Percentiles rank a stretch among this genome's conserved stretches.
phyloP scores from a whole-genome alignment of 129 eudicot species.

The Oenanthe sinensis region DNA sequence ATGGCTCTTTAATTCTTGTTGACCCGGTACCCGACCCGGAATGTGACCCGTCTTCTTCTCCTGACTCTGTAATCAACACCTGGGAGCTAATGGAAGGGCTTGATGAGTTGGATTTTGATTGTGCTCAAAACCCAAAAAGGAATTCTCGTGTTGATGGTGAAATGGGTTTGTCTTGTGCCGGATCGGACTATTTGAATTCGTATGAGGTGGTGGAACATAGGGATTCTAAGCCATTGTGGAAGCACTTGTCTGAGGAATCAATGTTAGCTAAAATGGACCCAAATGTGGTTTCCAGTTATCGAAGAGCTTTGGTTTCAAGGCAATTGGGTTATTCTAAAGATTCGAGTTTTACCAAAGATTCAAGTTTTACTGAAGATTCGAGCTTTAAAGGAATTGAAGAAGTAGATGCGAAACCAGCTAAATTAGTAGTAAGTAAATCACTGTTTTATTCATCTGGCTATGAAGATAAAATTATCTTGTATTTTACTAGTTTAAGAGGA shows the following conservation, averaged over 20 bases:
- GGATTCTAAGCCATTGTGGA: constrained; percentile 84
- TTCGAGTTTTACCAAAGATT: not conserved
- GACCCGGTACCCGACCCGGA: constrained; percentile 21
- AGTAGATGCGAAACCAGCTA: constrained; percentile 1
- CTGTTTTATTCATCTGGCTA: constrained; percentile 24
- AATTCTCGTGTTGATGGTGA: constrained; percentile 4
- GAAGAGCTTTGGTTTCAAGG: constrained; percentile 41
- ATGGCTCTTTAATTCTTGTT: constrained; percentile 58
- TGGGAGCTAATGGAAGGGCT: constrained; percentile 99
- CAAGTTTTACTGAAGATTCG: constrained; percentile 2
- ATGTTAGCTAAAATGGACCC: constrained; percentile 69
- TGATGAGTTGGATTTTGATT: constrained; percentile 34
- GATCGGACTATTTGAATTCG: constrained; percentile 32
- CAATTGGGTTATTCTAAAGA: constrained; percentile 20
- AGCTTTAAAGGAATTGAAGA: constrained; percentile 4
- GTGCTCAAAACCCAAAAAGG: constrained; percentile 10
- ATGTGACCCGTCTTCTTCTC: constrained; percentile 37
- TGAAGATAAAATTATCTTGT: constrained; percentile 69
- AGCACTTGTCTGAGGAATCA: constrained; percentile 85
- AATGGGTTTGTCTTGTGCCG: constrained; percentile 23
- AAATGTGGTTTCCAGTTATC: constrained; percentile 54
- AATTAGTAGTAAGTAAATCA: not conserved
- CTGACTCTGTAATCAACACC: constrained; percentile 86
- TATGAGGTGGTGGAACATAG: constrained; percentile 51
- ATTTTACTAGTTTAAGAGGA: constrained; percentile 87